Evolutionary conservation across 768 basidiomycete genomes (phyloP).

Genomic region (Serendipita sp.): DNA sequence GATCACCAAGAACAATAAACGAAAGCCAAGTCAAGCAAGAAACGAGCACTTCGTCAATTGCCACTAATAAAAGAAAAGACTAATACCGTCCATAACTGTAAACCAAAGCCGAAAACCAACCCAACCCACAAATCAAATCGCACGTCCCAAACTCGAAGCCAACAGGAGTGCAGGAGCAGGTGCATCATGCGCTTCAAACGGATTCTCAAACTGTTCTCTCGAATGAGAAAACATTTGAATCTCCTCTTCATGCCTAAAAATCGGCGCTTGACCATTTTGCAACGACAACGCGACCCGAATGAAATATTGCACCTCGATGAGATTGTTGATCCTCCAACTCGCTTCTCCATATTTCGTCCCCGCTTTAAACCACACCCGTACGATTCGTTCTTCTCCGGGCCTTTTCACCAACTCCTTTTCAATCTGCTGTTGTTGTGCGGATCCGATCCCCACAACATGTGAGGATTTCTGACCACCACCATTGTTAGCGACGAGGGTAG

Average conservation of each 20-base stretch:
- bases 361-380: not conserved
- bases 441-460: not conserved
- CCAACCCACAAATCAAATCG: too few relatives aligned
- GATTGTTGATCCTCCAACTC: not conserved
- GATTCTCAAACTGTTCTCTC: not conserved
- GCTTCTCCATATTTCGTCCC: not conserved
- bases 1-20: too few relatives aligned
- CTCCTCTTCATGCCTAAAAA: not conserved
- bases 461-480: not conserved
- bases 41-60: too few relatives aligned
- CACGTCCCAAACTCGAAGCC: not conserved
- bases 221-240: constrained; percentile 2
- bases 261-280: not conserved
- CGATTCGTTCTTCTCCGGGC: not conserved
- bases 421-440: not conserved
- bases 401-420: not conserved
- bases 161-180: not conserved
- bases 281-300: not conserved
- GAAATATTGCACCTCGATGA: not conserved
- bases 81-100: too few relatives aligned
- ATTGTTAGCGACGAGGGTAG: not conserved
- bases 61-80: too few relatives aligned
- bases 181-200: not conserved
- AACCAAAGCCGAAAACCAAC: too few relatives aligned
- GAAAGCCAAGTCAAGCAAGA: too few relatives aligned